Conservation (phyloP, 306 rosid species). For the Potentilla sterilis region DNA sequence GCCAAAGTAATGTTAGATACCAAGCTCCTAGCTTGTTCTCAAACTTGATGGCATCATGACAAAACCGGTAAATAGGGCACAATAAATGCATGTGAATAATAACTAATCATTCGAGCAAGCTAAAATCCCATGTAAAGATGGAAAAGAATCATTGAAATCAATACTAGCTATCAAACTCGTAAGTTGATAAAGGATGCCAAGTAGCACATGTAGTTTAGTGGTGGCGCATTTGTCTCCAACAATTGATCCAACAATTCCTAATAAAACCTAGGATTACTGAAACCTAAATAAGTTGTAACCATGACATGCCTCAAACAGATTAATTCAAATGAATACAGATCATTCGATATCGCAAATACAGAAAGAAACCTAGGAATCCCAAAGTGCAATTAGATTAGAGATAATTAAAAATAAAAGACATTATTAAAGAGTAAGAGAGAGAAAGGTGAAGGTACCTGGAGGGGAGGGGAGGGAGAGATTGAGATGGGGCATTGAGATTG, state of each 20-base stretch:
- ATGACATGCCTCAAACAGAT: background rate
- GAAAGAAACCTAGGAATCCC: too few species aligned
- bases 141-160: too few species aligned
- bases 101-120: too few species aligned
- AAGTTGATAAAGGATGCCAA: too few species aligned
- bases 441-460: conserved; percentile 42
- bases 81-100: background rate
- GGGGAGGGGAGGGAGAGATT: conserved; percentile 47
- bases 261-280: too few species aligned
- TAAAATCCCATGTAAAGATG: too few species aligned
- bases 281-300: too few species aligned
- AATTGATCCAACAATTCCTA: too few species aligned
- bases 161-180: too few species aligned
- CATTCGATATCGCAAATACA: too few species aligned
- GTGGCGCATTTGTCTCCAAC: too few species aligned
- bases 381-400: background rate
- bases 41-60: background rate
- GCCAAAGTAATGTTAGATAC: background rate
- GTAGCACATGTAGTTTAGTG: too few species aligned
- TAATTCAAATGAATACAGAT: background rate
- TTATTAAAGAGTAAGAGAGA: background rate
- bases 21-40: background rate
- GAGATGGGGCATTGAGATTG: conserved; percentile 64
- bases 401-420: background rate
- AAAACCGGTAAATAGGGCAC: background rate